These are phyloP conservation scores for Purpureocillium lavendulum DNA, from an alignment of 2,329 filamentous ascomycete genomes.

Conservation along the genomic window DNA sequence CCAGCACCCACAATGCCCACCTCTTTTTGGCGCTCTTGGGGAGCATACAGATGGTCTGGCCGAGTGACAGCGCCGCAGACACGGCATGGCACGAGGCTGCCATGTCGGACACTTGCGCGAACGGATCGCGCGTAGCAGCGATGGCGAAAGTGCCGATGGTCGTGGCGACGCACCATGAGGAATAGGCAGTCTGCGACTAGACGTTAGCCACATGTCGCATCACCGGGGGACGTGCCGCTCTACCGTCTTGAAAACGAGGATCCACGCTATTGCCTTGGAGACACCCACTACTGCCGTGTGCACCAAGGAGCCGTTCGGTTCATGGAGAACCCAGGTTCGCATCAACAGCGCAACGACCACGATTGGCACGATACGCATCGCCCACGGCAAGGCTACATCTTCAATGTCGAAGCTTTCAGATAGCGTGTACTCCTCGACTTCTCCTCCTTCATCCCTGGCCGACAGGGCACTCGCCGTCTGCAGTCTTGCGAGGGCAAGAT, in stretches of 20 bases:
- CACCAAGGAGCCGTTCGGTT: not conserved
- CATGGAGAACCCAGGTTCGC: not conserved
- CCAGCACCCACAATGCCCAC: constrained; percentile 20
- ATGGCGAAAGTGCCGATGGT: constrained; percentile 23
- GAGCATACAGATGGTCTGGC: constrained; percentile 20
- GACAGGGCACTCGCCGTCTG: too few species aligned
- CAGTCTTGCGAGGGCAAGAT: not conserved
- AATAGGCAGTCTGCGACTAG: constrained; percentile 23
- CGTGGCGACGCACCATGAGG: constrained; percentile 22
- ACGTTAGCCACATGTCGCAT: too few species aligned
- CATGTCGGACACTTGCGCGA: constrained; percentile 14
- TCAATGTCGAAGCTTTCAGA: too few species aligned
- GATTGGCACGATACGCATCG: not conserved
- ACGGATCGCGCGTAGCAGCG: constrained; percentile 18
- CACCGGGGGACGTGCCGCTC: too few species aligned
- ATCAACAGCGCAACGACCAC: not conserved
- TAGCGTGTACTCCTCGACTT: too few species aligned
- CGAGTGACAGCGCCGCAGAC: constrained; percentile 20
- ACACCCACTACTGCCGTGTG: constrained; percentile 13
- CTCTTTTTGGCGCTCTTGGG: constrained; percentile 19
- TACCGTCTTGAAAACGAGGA: constrained; percentile 22
- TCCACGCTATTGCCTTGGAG: constrained; percentile 25
- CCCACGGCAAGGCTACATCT: not conserved
- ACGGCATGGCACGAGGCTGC: constrained; percentile 16
- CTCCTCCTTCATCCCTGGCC: not conserved